A percentile compares a stretch with the other conserved stretches of the same genome.
These are phyloP conservation scores for Malassezia nana DNA, from an alignment of 1,284 basidiomycete genomes.

Conservation along the genomic window DNA sequence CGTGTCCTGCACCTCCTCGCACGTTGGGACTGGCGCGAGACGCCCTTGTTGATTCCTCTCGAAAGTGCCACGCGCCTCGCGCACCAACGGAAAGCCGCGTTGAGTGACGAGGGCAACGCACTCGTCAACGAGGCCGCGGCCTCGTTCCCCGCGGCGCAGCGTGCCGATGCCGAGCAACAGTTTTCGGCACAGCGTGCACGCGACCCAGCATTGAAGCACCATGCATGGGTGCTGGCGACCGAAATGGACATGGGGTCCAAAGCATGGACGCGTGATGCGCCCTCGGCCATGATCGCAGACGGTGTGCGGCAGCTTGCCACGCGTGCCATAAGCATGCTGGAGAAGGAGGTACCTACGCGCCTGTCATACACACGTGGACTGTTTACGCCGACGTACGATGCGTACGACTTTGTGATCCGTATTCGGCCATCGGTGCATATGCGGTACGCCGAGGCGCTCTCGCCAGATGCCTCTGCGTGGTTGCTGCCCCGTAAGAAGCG, in stretches of 20 bases:
- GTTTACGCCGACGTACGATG: constrained; percentile 69
- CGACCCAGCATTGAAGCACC: constrained; percentile 46
- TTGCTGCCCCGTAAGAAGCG: constrained; percentile 25
- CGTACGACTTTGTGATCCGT: constrained; percentile 77
- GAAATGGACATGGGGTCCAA: constrained; percentile 65
- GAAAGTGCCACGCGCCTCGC: constrained; percentile 28
- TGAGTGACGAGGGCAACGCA: constrained; percentile 1
- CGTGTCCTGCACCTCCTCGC: constrained; percentile 64
- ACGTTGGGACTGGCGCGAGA: constrained; percentile 63
- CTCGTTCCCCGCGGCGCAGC: constrained; percentile 51
- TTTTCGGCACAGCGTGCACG: constrained; percentile 49
- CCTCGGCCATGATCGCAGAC: constrained; percentile 29
- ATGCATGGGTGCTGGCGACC: constrained; percentile 73
- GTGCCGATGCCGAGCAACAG: constrained; percentile 57
- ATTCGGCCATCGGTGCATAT: constrained; percentile 61
- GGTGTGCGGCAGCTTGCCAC: constrained; percentile 29
- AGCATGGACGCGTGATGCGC: constrained; percentile 58
- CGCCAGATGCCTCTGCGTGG: constrained; percentile 25
- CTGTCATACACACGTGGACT: constrained; percentile 55
- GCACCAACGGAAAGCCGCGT: constrained; percentile 52
- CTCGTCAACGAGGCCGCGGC: constrained; percentile 20
- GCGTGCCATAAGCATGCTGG: constrained; percentile 24
- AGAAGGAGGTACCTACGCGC: constrained; percentile 10
- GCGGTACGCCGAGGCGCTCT: constrained; percentile 57
- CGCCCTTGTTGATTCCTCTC: constrained; percentile 53